These are phyloP conservation scores for Ulota crispa DNA, from an alignment of 225 moss, liverwort and hornwort genomes.

Conservation along the genomic window DNA sequence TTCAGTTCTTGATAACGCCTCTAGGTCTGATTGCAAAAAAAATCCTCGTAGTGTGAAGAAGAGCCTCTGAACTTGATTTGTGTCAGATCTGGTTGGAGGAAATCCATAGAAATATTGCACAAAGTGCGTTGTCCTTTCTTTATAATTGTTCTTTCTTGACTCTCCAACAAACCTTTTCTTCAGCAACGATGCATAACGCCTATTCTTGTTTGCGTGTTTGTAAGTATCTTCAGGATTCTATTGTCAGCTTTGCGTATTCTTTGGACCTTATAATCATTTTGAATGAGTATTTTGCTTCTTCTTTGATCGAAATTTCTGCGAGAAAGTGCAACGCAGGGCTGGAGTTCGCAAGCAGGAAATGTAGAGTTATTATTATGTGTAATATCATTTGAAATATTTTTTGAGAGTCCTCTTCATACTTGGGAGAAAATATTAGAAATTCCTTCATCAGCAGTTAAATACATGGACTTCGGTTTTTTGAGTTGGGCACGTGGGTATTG, in stretches of 20 bases:
- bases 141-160: neutral
- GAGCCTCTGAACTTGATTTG: neutral
- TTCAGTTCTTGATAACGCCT: neutral
- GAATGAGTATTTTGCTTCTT: neutral
- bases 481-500: neutral
- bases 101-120: constrained; percentile 5
- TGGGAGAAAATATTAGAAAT: neutral
- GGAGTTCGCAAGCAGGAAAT: neutral
- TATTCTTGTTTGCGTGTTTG: neutral
- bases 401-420: neutral
- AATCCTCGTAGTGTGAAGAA: neutral
- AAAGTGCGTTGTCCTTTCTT: constrained; percentile 19
- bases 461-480: neutral
- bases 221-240: neutral
- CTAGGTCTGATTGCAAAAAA: neutral
- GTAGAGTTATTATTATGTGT: neutral
- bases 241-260: neutral
- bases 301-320: neutral
- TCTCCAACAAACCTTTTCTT: neutral
- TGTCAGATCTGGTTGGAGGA: constrained; percentile 6
- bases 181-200: neutral
- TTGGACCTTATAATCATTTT: neutral
- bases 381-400: neutral
- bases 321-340: neutral
- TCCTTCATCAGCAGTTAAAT: neutral